Evolutionary conservation across 257 asterid species (phyloP).

Genomic region (Echites panduratus): DNA sequence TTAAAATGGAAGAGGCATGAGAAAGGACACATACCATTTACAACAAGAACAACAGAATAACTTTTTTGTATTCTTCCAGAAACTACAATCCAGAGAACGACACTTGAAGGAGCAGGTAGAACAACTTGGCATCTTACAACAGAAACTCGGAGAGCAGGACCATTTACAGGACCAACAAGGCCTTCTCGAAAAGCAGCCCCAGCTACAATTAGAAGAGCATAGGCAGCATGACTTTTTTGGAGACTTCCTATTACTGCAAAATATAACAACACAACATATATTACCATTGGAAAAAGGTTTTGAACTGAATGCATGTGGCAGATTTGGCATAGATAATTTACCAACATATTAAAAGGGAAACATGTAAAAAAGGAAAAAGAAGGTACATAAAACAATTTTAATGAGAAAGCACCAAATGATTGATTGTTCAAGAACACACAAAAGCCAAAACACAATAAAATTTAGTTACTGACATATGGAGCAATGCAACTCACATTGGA

Average conservation of each 20-base stretch:
- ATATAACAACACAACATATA: conserved; percentile 7
- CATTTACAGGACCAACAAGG: conserved; percentile 29
- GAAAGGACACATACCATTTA: conserved; percentile 24
- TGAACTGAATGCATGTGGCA: not conserved
- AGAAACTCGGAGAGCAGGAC: conserved; percentile 17
- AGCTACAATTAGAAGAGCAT: conserved; percentile 25
- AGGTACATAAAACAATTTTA: not conserved
- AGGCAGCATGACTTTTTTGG: conserved; percentile 25
- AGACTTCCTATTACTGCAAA: conserved; percentile 42
- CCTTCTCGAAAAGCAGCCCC: not conserved
- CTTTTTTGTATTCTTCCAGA: conserved; percentile 23
- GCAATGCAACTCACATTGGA: conserved; percentile 49
- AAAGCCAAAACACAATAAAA: not conserved
- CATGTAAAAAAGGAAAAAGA: not conserved
- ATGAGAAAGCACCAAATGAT: not conserved
- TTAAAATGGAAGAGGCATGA: not conserved
- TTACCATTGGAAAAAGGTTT: not conserved
- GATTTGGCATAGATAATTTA: not conserved
- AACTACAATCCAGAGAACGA: conserved; percentile 17
- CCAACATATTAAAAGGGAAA: not conserved
- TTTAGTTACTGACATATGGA: not conserved
- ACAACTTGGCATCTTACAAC: conserved; percentile 11
- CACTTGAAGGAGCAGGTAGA: conserved; percentile 14
- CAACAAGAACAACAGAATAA: conserved; percentile 16
- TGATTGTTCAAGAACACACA: not conserved